Base-by-base conservation (phyloP, 352 stramenopile species). In the Phytophthora tentaculata region DNA sequence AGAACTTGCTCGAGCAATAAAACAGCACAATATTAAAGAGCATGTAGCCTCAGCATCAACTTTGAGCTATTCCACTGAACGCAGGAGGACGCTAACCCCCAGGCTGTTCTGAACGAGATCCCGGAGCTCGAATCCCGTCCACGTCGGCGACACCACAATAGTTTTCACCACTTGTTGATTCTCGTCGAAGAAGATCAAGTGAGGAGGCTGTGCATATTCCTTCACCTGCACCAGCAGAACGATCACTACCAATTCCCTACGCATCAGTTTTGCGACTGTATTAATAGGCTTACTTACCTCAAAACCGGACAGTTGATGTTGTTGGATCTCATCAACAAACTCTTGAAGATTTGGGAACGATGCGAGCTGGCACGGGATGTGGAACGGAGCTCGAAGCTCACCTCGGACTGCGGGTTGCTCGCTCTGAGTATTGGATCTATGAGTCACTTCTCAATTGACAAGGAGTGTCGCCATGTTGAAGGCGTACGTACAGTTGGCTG, bases 121-220 rank as follows among this genome's bases (percentile, higher is more conserved):
- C 13, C 74, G 74, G 5, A 86, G 62, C 39, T 86, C 61, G 45
- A 76, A 86, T n/a, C 56, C 43, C 5, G 73, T 83, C 78, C 75
- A 86, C 7, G 64, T 48, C n/a, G 75, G 65, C 9, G 64, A 68
- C 10, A 86, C 67, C 0, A 76, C 64, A 45, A 82, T 41, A 1
- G 59, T 71, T 6, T 60, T 43, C 44, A 83, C 73, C 13, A 86
- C 63, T 7, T 67, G 59, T 23, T 77, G 66, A 2, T 51, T 50
- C 2, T 24, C 50, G 13, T 86, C 70, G n/a, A 80, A 86, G 53
- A 80, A 79, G 13, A 86, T 48, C 39, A 83, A 41, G 13, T 83
- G 75, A 2, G 77, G 77, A 13, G 77, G 77, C 54, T 86, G 77
- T 6, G 73, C 69, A 12, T 83, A 80, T 10, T 73, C 44, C 37